Evolutionary conservation across 768 basidiomycete genomes (phyloP).

Genomic region (Asterophora lycoperdoides): DNA sequence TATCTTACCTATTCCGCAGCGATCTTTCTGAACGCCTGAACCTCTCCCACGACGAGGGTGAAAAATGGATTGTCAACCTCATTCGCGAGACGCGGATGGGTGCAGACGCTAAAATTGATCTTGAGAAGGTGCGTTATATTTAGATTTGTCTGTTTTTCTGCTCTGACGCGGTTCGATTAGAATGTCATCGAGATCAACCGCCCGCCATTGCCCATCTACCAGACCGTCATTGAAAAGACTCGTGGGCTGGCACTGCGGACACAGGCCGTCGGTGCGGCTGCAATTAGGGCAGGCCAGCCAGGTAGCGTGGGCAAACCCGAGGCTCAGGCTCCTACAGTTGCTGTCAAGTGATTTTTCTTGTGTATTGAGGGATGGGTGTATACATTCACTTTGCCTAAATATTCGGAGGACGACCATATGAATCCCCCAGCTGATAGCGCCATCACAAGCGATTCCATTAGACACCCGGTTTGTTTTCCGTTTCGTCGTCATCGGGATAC

Average conservation of each 20-base stretch:
- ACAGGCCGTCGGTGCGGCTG: constrained; percentile 81
- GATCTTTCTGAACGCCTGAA: constrained; percentile 93
- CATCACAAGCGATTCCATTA: neutral
- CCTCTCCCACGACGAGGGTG: constrained; percentile 90
- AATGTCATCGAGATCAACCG: constrained; percentile 96
- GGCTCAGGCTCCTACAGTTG: constrained; percentile 17
- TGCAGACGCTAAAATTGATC: constrained; percentile 94
- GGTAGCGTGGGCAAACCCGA: constrained; percentile 16
- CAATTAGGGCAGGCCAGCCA: constrained; percentile 33
- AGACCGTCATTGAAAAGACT: constrained; percentile 93
- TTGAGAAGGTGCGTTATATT: constrained; percentile 69
- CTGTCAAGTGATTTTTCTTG: constrained; percentile 20
- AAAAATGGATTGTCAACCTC: constrained; percentile 99
- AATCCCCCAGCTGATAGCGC: neutral
- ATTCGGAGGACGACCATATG: neutral
- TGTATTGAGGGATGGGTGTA: constrained; percentile 11
- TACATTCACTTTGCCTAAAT: neutral
- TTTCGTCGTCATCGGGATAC: constrained; percentile 16
- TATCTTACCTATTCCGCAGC: constrained; percentile 33
- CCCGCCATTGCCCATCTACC: constrained; percentile 85
- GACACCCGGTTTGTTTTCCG: neutral
- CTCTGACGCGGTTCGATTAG: constrained; percentile 33
- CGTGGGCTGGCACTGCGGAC: constrained; percentile 88
- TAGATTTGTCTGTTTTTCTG: neutral
- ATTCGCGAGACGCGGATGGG: constrained; percentile 97